These are phyloP conservation scores for Pichia sp. DNA, from an alignment of 1,139 yeast genomes.

Conservation along the genomic window DNA sequence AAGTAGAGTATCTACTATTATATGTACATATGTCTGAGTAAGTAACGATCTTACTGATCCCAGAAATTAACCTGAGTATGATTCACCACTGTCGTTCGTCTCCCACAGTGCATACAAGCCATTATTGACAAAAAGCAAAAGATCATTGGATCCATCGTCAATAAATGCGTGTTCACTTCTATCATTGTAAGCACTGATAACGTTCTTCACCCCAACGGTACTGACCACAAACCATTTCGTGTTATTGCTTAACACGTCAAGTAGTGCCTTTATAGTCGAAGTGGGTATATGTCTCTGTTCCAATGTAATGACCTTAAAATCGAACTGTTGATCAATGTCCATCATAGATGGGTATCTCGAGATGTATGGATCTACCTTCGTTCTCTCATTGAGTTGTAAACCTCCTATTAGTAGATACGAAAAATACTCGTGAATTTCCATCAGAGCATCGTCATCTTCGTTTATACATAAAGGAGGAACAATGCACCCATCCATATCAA, in stretches of 20 bases:
- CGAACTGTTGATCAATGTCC: slow-evolving; percentile 7
- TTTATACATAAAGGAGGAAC: slow-evolving; percentile 16
- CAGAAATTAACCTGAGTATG: too few relatives aligned
- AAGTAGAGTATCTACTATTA: too few relatives aligned
- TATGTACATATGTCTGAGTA: too few relatives aligned
- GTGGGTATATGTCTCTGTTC: slow-evolving; percentile 14
- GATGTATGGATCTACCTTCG: slow-evolving; percentile 17
- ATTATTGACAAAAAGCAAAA: slow-evolving; percentile 14
- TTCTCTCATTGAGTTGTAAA: slow-evolving; percentile 15
- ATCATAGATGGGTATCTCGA: slow-evolving; percentile 16
- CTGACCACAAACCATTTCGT: slow-evolving; percentile 21
- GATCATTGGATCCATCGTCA: slow-evolving; percentile 25
- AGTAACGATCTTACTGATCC: too few relatives aligned
- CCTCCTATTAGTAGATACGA: slow-evolving; percentile 22
- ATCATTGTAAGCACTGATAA: slow-evolving; percentile 20
- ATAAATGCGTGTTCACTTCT: slow-evolving; percentile 21
- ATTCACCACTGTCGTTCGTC: slow-evolving; percentile 23
- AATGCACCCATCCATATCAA: slow-evolving; percentile 2
- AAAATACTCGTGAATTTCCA: slow-evolving; percentile 25
- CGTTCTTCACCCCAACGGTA: slow-evolving; percentile 23
- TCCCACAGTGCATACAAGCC: slow-evolving; percentile 23
- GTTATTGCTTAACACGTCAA: not conserved
- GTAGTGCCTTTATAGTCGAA: not conserved
- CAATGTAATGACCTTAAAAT: slow-evolving; percentile 13
- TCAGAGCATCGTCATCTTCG: slow-evolving; percentile 17